A percentile compares a stretch with the other conserved stretches of the same genome.
Conservation (phyloP, 1,139 yeast species). For the Saccharomyces hybrid region DNA sequence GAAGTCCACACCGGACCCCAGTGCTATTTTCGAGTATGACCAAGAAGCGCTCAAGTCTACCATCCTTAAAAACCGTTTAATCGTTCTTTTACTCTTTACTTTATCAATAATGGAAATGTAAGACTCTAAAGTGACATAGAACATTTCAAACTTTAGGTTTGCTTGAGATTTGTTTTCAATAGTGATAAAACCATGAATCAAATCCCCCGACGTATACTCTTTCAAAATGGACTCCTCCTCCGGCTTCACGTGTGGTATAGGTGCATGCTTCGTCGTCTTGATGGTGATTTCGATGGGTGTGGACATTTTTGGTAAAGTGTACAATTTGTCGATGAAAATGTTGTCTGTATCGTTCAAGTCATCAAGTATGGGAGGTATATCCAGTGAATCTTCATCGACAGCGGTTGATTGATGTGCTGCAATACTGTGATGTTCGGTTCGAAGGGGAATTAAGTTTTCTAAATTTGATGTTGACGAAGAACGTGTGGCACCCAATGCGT, state of each 20-base stretch:
- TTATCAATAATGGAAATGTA: conserved; percentile 29
- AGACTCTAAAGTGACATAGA: conserved; percentile 52
- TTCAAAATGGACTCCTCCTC: conserved; percentile 34
- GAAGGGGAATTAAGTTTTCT: conserved; percentile 11
- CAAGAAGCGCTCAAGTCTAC: conserved; percentile 38
- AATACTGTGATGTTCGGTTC: conserved; percentile 10
- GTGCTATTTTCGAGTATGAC: conserved; percentile 33
- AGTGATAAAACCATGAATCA: conserved; percentile 43
- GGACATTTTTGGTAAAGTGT: conserved; percentile 26
- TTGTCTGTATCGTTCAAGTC: conserved; percentile 21
- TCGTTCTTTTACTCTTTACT: conserved; percentile 24
- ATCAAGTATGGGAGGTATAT: conserved; percentile 10
- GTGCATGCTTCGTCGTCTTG: conserved; percentile 33
- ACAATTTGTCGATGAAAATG: conserved; percentile 31
- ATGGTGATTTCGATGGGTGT: conserved; percentile 31
- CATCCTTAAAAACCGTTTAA: conserved; percentile 34
- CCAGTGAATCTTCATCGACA: conserved; percentile 4
- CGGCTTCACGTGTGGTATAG: conserved; percentile 23
- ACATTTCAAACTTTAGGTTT: conserved; percentile 45
- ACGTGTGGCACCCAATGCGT: conserved; percentile 1
- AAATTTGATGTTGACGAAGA: conserved; percentile 4
- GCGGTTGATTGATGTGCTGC: background rate
- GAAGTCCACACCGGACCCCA: conserved; percentile 42
- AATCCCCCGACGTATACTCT: conserved; percentile 50
- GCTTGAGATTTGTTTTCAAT: conserved; percentile 37